Evolutionary conservation across 225 moss, liverwort and hornwort species (phyloP), one percentile per base, ranked within the genome.

Genomic region (Bryum argenteum): DNA sequence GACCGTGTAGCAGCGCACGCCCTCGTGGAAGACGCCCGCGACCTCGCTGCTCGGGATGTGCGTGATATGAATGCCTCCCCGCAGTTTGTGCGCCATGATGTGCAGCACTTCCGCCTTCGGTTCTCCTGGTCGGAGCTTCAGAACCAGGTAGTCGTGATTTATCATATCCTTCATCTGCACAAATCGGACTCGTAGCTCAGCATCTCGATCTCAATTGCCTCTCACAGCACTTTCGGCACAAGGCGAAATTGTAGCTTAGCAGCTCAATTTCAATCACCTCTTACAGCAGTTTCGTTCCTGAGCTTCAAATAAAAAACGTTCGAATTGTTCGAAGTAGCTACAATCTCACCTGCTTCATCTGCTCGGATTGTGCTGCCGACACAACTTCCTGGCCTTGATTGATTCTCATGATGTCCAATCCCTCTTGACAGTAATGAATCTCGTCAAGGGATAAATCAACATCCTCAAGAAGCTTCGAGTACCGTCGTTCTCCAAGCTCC

Each of bases 81-180:
- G 33, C 9, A 78, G 70, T 56, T 82, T 75, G 3, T 82, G 74
- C 28, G 74, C 78, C 62, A 78, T 62, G n/a, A 82, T 71, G 62
- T 74, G 41, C 12, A 78, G 48, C 23, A 19, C 26, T 42, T 70
- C 66, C 1, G 58, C 58, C 1, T 37, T 51, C 22, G 52, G 43
- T 11, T 67, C 61, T 55, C 82, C 74, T 33, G 71, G 70, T 23
- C 67, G 56, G 10, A 75, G 61, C 66, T 50, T 56, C 11, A 82
- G 66, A 42, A 82, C 13, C 4, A 78, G 78, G 41, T 78, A 82
- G 57, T 82, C 71, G 62, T 82, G 78, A 71, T 82, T 82, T 1
- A 82, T 82, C 74, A 82, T 56, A 78, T 71, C 78, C 66, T 71
- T 82, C 82, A 66, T 65, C 71, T 78, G 74, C 63, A 37, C 18